phyloP scores from a whole-genome alignment of 139 green algal species.

The Nannochloris sp. region DNA sequence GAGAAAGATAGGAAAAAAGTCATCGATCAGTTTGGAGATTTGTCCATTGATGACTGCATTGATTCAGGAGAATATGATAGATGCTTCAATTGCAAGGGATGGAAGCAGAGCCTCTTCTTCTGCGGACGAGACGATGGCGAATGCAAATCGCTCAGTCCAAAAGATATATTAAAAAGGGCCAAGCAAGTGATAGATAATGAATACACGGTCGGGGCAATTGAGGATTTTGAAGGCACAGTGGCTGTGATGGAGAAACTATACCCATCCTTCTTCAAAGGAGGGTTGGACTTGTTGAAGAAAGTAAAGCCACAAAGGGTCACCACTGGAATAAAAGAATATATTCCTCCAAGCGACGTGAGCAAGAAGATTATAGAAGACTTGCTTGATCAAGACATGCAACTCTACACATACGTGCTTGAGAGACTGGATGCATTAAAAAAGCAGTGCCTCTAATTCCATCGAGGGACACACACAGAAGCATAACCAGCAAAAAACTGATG shows the following conservation, averaged over 20 bases:
- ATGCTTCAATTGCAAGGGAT: slow-evolving; percentile 16
- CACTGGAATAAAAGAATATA: background rate
- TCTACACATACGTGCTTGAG: background rate
- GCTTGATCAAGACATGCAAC: slow-evolving; percentile 4
- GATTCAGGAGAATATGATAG: background rate
- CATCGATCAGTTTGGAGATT: slow-evolving; percentile 1
- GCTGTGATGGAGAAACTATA: slow-evolving; percentile 4
- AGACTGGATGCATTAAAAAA: slow-evolving; percentile 5
- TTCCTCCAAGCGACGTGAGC: slow-evolving; percentile 3
- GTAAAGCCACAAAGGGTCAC: slow-evolving; percentile 1
- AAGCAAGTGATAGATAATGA: background rate
- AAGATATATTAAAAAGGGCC: slow-evolving; percentile 4
- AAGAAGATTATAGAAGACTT: background rate
- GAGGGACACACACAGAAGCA: no score
- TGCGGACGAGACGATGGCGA: slow-evolving; percentile 6
- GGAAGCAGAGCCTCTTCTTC: background rate
- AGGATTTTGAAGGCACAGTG: background rate
- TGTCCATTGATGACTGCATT: slow-evolving; percentile 6
- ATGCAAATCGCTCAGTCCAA: background rate
- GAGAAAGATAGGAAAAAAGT: background rate
- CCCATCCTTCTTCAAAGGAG: slow-evolving; percentile 12
- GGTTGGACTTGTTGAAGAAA: background rate
- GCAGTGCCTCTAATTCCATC: background rate
- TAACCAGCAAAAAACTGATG: no score
- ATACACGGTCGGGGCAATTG: slow-evolving; percentile 7